Base-by-base conservation (phyloP, 176 grass and related monocot genomes). In the Raddia guianensis region DNA sequence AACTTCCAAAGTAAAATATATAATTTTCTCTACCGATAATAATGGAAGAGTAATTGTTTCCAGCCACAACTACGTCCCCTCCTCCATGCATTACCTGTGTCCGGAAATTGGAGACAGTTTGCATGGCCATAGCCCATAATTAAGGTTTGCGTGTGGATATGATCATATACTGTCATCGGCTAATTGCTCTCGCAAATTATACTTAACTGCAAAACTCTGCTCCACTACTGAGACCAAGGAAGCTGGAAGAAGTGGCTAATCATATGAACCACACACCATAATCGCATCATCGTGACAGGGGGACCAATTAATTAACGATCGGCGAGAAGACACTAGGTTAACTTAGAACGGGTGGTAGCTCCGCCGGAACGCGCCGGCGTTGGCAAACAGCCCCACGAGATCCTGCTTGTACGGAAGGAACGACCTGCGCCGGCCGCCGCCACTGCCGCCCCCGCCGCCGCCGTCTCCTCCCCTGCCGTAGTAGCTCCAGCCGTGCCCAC, bases 331-430 rank as follows among this genome's bases (percentile, higher is more conserved):
- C 21, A 7, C 27, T 13, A 5, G 12, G 20, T 76, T 74, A 27
- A 27, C 27, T 27, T 27, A 97, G 73, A 89, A 93, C 4, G 94
- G 91, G 49, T 81, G 86, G 35, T 97, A 89, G 44, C 64, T 89
- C 12, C 87, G 86, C 44, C 80, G 85, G 15, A 97, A 59, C 45
- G 81, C 80, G 75, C 89, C 85, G 47, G 89, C 86, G 80, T 84
- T 92, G 40, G 92, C 80, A 63, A 94, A 92, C 45, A 94, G 49
- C 0, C 90, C 90, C 47, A 92, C 73, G 56, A 94, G 52, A 54
- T 97, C 90, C 55, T 77, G 90, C 88, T 83, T 97, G 83, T 94
- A 97, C 34, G 95, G 95, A 6, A 98, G 84, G 78, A 98, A 98
- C 77, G 92, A 86, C 70, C 86, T 87, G 63, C 20, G 48, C 63